Evolutionary conservation across 176 grass and related monocot species (phyloP), one percentile per base, ranked within the genome.

Genomic region (Puya raimondii): DNA sequence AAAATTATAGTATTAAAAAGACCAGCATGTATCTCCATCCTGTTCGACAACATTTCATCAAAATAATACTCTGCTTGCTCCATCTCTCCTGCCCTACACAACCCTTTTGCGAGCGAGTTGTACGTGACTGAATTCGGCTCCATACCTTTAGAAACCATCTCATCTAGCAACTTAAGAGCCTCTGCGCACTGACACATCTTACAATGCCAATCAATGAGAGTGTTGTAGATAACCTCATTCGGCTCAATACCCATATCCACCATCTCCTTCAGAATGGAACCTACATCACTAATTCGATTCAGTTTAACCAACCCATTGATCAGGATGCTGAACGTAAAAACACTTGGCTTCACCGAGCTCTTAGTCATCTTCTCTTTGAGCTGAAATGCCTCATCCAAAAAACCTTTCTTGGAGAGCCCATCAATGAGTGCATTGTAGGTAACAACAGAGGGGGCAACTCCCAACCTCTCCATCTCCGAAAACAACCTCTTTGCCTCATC

Each of bases 151-250:
- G 70, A 80, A 29, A 72, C 65, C 92, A 91, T 96, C 82, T 87
- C 83, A 80, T 89, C 67, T 26, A 79, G 72, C 59, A 91, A 75
- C 64, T 53, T 78, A 29, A 91, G 65, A 10, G 78, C 86, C 64
- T 80, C 78, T 54, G 75, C 80, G 61, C 64, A 83, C 61, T 85
- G 71, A 11, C 76, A 65, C 22, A 73, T 75, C 76, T 75, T 89
- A 80, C 83, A 83, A 86, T 89, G 80, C 64, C 83, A 91, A 80
- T 74, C 67, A 63, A 96, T 96, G 65, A 91, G 64, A 78, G 82
- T 67, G 69, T 91, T 96, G 70, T 91, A 96, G 72, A 96, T 80
- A 85, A 91, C 52, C 76, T 87, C 85, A 80, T 91, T 96, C 4
- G 76, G 83, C 17, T 63, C 63, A 67, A 96, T 78, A 51, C 88